Conservation (phyloP, 164 flowering plant species). For the Buxus sempervirens region DNA sequence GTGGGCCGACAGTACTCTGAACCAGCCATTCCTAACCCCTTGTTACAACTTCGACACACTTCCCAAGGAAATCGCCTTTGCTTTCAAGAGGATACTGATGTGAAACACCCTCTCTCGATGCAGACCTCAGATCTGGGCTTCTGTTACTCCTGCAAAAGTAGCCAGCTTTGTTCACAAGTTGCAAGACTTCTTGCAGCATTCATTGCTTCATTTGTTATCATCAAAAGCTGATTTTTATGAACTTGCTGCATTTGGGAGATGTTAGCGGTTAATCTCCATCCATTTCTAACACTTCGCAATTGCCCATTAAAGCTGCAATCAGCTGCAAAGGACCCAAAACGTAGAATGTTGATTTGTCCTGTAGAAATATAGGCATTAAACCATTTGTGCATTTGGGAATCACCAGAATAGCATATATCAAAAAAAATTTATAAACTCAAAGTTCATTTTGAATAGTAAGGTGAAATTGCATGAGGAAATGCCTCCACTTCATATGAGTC, state of each 20-base stretch:
- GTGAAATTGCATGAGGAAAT: too few relatives aligned
- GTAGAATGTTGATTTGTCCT: constrained; percentile 52
- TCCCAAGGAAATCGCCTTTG: too few relatives aligned
- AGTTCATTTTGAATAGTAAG: too few relatives aligned
- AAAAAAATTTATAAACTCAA: neutral
- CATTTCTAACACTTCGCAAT: constrained; percentile 12
- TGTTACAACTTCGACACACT: too few relatives aligned
- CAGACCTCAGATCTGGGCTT: too few relatives aligned
- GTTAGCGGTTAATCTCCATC: constrained; percentile 19
- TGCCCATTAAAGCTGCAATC: constrained; percentile 21
- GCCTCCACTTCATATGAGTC: too few relatives aligned
- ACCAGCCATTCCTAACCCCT: too few relatives aligned
- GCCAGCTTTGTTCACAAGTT: too few relatives aligned
- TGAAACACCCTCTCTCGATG: too few relatives aligned
- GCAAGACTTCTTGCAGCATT: constrained; percentile 37
- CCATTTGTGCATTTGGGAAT: constrained; percentile 37
- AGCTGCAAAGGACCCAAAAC: constrained; percentile 45
- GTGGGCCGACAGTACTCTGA: too few relatives aligned
- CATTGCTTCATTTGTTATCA: constrained; percentile 27
- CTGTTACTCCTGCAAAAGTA: too few relatives aligned
- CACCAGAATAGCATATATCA: constrained; percentile 40
- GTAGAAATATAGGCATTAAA: constrained; percentile 49
- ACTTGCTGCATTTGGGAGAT: constrained; percentile 4
- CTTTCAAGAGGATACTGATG: too few relatives aligned
- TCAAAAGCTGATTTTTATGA: constrained; percentile 4